Evolutionary conservation across 345 rosid species (phyloP).

Genomic region (Lenwebbia sp.): DNA sequence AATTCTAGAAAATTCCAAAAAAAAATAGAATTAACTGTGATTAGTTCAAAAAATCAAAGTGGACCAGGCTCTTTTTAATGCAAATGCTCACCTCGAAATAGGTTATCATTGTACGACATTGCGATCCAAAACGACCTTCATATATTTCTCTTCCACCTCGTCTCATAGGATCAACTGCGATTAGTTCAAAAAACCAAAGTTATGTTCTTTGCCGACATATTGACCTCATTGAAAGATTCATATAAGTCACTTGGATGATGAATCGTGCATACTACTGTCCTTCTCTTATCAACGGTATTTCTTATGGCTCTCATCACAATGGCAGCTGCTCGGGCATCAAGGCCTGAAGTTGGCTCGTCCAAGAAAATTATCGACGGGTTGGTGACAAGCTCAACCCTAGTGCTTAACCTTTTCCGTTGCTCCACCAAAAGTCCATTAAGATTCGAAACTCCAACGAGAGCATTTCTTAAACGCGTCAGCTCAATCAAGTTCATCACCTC

Average conservation of each 20-base stretch:
- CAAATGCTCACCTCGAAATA: neutral
- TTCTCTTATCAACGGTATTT: neutral
- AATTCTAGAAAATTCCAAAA: no score
- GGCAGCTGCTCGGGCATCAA: constrained; percentile 19
- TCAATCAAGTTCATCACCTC: constrained; percentile 11
- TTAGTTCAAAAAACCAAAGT: no score
- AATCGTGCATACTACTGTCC: constrained; percentile 3
- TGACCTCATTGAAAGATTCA: no score
- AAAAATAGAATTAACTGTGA: neutral
- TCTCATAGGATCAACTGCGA: neutral
- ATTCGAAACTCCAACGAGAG: constrained; percentile 5
- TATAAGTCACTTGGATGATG: no score
- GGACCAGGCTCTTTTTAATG: neutral
- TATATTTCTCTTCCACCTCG: neutral
- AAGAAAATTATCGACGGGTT: constrained; percentile 14
- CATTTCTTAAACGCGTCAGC: constrained; percentile 3
- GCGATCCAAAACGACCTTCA: neutral
- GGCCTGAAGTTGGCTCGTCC: constrained; percentile 19
- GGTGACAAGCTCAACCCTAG: constrained; percentile 13
- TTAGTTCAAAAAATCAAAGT: no score
- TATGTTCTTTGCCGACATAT: no score
- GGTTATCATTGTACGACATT: neutral
- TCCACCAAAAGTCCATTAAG: constrained; percentile 8
- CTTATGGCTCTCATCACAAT: constrained; percentile 8
- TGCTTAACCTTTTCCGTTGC: constrained; percentile 13